Conservation (phyloP, 23 red algal species). For the Gracilaria gracilis region DNA sequence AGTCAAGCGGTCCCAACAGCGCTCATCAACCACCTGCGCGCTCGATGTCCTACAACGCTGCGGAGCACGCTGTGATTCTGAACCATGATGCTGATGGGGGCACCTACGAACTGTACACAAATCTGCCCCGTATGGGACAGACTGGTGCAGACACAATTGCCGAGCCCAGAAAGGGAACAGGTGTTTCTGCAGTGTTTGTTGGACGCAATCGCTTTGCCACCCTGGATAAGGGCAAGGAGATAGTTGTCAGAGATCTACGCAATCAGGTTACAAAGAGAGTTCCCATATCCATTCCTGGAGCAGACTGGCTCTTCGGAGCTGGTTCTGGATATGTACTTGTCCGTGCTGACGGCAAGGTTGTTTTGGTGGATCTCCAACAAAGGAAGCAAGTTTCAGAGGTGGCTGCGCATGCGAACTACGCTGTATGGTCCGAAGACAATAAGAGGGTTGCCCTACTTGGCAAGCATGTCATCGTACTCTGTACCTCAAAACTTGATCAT, state of each 20-base stretch:
- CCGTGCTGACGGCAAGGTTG: conserved; percentile 79
- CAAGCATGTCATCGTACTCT: conserved; percentile 91
- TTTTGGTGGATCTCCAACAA: conserved; percentile 89
- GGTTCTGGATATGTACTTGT: conserved; percentile 90
- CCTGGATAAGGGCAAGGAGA: conserved; percentile 82
- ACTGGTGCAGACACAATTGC: conserved; percentile 59
- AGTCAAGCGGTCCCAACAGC: background rate
- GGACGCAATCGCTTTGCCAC: conserved; percentile 92
- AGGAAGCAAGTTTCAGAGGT: conserved; percentile 85
- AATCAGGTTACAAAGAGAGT: conserved; percentile 89
- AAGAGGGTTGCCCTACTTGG: conserved; percentile 89
- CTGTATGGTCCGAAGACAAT: conserved; percentile 93
- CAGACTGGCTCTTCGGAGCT: conserved; percentile 84
- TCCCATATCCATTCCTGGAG: conserved; percentile 81
- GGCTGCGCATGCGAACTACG: conserved; percentile 82
- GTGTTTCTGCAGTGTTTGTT: conserved; percentile 87
- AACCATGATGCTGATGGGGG: conserved; percentile 93
- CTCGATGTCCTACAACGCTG: conserved; percentile 85
- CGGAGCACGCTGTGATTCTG: conserved; percentile 87
- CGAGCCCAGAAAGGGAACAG: conserved; percentile 83
- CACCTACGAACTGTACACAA: conserved; percentile 85
- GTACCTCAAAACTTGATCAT: conserved; percentile 88
- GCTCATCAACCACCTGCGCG: conserved; percentile 72
- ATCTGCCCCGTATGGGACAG: conserved; percentile 67
- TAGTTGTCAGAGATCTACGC: conserved; percentile 89